A percentile compares a stretch with the other conserved stretches of the same genome.
phyloP scores from a whole-genome alignment of 2,329 filamentous ascomycete species.

The Colletotrichum sp. region DNA sequence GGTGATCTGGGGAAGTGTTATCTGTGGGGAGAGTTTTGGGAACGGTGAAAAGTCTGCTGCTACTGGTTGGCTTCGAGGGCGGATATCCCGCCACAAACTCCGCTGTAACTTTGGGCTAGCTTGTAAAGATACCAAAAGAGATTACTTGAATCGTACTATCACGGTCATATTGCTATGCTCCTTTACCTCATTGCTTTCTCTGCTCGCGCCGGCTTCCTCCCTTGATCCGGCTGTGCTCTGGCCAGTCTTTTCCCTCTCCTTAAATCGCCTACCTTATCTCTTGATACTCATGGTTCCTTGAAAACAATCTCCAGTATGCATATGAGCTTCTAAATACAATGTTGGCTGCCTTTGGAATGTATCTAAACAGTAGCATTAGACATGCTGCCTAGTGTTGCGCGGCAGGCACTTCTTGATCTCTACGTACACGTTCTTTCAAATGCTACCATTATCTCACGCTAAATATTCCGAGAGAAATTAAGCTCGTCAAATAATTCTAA shows the following conservation, averaged over 20 bases:
- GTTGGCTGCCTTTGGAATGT: not conserved
- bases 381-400: not conserved
- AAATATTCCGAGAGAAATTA: accelerated
- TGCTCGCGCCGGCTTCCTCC: too few species aligned
- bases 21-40: not conserved
- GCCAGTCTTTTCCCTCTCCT: not conserved
- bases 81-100: not conserved
- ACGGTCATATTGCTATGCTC: not conserved
- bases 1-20: not conserved
- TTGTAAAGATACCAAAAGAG: not conserved
- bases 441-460: not conserved
- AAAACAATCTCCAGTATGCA: not conserved
- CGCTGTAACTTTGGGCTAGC: not conserved
- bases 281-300: accelerated
- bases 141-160: not conserved
- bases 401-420: not conserved
- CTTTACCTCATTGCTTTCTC: not conserved
- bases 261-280: not conserved
- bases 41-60: not conserved
- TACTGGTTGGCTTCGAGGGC: not conserved
- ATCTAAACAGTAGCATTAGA: not conserved
- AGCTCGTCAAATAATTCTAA: not conserved
- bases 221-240: not conserved
- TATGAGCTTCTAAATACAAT: too few species aligned
- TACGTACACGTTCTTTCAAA: accelerated